Evolutionary conservation across 2,329 filamentous ascomycete genomes (phyloP), one percentile per base, ranked within the genome.

Genomic region (Amauroascus verrucosus): DNA sequence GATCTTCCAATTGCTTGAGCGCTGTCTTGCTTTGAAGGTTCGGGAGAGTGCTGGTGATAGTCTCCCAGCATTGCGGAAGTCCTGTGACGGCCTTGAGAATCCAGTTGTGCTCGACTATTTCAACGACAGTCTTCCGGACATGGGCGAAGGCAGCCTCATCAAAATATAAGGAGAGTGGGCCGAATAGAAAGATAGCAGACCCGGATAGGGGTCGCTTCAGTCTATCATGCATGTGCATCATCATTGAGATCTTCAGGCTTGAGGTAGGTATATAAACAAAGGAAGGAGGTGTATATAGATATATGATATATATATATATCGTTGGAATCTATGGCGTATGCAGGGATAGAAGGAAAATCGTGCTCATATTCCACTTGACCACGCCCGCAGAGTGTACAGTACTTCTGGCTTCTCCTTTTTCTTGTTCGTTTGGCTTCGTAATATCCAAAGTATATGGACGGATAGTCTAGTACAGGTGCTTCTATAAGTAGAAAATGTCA

Each of bases 61-160:
- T 33, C 6, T 56, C 35, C 57, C 55, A 61, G 30, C 51, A 51
- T 16, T 37, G 37, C 9, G 60, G 57, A 18, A 64, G 58, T 16
- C 56, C 38, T 26, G 49, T 38, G 33, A 63, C 47, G 9, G 48
- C 46, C 9, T 62, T 52, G 2, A 62, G 41, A 45, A 59, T 56
- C 61, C 61, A 63, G 30, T 46, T 24, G 24, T 53, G 35, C 8
- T 35, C 9, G 20, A 32, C 41, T 3, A 18, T 16, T 43, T n/a
- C 43, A 16, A 38, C 5, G 9, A 53, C 32, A 2, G 24, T 35
- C 16, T 18, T 24, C 22, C 46, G 44, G 6, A 53, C 11, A 8
- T 28, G 35, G 38, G 22, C 16, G 32, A 53, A 53, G n/a, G 51
- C n/a, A 18, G 44, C 41, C 22, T 18, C 41, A n/a, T 43, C 38